Conservation (phyloP, 352 stramenopile species). For the Phytophthora sp. region DNA sequence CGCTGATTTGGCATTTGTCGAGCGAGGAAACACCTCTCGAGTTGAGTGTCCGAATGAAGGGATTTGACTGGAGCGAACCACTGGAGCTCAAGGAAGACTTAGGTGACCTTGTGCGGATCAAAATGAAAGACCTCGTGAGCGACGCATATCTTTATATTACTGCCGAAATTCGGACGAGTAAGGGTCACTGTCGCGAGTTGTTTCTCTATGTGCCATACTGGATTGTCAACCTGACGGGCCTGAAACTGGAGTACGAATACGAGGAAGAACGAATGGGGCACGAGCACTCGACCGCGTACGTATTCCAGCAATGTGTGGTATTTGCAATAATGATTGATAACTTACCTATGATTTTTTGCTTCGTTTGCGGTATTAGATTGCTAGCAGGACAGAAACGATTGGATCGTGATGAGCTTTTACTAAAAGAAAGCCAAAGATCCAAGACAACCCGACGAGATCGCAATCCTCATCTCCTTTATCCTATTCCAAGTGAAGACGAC, state of each 20-base stretch:
- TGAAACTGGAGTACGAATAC: slow-evolving; percentile 87
- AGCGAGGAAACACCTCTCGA: slow-evolving; percentile 80
- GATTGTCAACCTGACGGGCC: slow-evolving; percentile 87
- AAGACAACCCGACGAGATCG: slow-evolving; percentile 40
- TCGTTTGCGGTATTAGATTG: slow-evolving; percentile 39
- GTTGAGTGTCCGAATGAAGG: slow-evolving; percentile 81
- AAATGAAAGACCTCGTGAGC: slow-evolving; percentile 82
- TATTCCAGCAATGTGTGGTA: slow-evolving; percentile 1
- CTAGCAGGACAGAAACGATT: slow-evolving; percentile 80
- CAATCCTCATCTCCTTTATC: slow-evolving; percentile 70
- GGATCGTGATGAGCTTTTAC: slow-evolving; percentile 76
- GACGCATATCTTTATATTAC: slow-evolving; percentile 77
- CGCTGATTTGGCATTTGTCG: slow-evolving; percentile 84
- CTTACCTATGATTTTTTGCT: slow-evolving; percentile 10
- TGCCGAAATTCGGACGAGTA: slow-evolving; percentile 60
- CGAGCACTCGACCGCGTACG: slow-evolving; percentile 73
- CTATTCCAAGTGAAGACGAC: slow-evolving; percentile 30
- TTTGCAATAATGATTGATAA: neutral
- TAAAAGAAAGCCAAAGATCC: slow-evolving; percentile 66
- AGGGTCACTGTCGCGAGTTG: slow-evolving; percentile 68
- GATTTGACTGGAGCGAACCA: slow-evolving; percentile 87
- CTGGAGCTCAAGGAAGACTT: slow-evolving; percentile 60
- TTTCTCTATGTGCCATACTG: slow-evolving; percentile 89
- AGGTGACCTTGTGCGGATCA: slow-evolving; percentile 64
- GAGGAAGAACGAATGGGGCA: slow-evolving; percentile 73